These are phyloP conservation scores for Ceratobasidium theobromae DNA, from an alignment of 1,284 basidiomycete species.

Conservation along the genomic window DNA sequence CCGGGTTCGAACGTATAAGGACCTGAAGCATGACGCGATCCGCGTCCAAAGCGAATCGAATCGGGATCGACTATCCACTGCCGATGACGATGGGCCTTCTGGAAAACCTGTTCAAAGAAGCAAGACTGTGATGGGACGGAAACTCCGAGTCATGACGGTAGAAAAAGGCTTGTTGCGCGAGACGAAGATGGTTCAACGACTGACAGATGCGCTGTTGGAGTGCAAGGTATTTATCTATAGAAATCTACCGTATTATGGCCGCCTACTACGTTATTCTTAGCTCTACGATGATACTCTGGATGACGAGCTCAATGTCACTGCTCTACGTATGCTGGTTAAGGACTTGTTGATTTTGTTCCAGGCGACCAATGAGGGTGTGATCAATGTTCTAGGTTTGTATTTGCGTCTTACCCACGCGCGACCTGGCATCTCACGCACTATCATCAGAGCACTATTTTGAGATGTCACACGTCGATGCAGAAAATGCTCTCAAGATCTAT, in stretches of 20 bases:
- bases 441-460: conserved; percentile 95
- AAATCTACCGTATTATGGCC: background rate
- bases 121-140: conserved; percentile 77
- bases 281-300: conserved; percentile 94
- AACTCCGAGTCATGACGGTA: conserved; percentile 88
- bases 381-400: conserved; percentile 81
- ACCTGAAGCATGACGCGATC: conserved; percentile 92
- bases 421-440: conserved; percentile 7
- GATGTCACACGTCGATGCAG: conserved; percentile 92
- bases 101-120: conserved; percentile 51
- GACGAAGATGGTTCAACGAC: conserved; percentile 85
- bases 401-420: background rate
- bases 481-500: conserved; percentile 85
- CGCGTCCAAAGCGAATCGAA: conserved; percentile 88
- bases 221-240: conserved; percentile 62
- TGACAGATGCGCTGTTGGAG: conserved; percentile 84
- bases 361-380: conserved; percentile 96
- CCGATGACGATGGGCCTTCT: conserved; percentile 43
- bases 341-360: conserved; percentile 95
- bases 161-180: conserved; percentile 95
- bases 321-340: conserved; percentile 94
- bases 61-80: conserved; percentile 66
- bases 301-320: conserved; percentile 87
- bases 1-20: conserved; percentile 85
- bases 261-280: conserved; percentile 45